These are phyloP conservation scores for Globisporangium camurandrum DNA, from an alignment of 352 stramenopile species.

Conservation along the genomic window DNA sequence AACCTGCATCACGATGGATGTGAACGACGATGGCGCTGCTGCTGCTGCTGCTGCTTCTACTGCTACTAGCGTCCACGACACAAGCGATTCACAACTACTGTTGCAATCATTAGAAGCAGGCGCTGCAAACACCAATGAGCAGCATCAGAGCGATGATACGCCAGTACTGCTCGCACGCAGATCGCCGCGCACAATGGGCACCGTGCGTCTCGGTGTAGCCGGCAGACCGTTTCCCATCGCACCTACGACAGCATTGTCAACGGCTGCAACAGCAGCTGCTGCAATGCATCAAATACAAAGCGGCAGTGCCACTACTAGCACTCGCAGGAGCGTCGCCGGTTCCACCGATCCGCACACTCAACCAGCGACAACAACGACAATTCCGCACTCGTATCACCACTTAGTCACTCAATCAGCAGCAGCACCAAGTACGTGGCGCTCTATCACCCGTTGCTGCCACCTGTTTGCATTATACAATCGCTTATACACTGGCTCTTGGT, in stretches of 20 bases:
- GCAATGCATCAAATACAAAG: too few relatives aligned
- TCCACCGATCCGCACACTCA: too few relatives aligned
- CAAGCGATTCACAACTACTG: too few relatives aligned
- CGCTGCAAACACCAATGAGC: slow-evolving; percentile 6
- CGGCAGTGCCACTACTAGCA: too few relatives aligned
- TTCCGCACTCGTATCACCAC: too few relatives aligned
- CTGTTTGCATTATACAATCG: neutral
- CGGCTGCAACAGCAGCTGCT: neutral
- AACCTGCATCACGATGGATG: neutral
- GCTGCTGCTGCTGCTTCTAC: neutral
- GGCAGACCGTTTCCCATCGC: slow-evolving; percentile 26
- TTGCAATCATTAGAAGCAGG: neutral
- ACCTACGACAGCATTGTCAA: neutral
- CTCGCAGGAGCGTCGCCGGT: too few relatives aligned
- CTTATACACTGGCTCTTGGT: neutral
- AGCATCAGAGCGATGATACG: slow-evolving; percentile 5
- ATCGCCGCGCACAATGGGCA: slow-evolving; percentile 36
- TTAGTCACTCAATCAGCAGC: too few relatives aligned
- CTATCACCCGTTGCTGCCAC: too few relatives aligned
- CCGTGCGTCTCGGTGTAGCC: slow-evolving; percentile 39
- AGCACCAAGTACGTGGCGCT: too few relatives aligned
- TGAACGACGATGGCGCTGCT: neutral
- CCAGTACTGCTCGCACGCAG: slow-evolving; percentile 21
- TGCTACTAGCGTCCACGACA: too few relatives aligned
- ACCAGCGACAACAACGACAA: too few relatives aligned